Evolutionary conservation across 2,329 filamentous ascomycete genomes (phyloP), one percentile per base, ranked within the genome.

Genomic region (Colletotrichum paranaense): DNA sequence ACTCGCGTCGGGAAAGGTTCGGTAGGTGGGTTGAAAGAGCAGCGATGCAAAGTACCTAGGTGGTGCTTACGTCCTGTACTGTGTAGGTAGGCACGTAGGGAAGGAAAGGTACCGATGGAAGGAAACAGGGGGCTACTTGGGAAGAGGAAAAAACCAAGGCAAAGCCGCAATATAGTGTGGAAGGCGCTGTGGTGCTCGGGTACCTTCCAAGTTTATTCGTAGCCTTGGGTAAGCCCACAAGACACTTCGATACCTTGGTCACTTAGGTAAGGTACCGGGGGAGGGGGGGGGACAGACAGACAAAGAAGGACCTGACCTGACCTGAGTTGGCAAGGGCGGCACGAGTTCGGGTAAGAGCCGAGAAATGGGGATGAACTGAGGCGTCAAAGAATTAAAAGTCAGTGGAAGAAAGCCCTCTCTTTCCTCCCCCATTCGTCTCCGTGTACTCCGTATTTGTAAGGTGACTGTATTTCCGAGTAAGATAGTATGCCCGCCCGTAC

Each of bases 321-420:
- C 38, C 38, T 42, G 38, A 42, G n/a, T 55, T 22, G 26, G 53
- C 38, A 28, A 38, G 49, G 35, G 49, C 68, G 64, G 68, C 57
- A 49, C 38, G 30, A 42, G 57, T 68, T 72, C 69, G 69, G 69
- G 30, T 68, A 68, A 63, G 64, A 72, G 58, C 64, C 64, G 58
- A 68, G 59, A 55, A n/a, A 26, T 24, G 22, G 52, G 52, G 52
- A 55, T 22, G 52, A 55, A n/a, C 22, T 53, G 49, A 24, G 38
- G 38, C 42, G 42, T 49, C 42, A 49, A 49, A 49, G 42, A 22
- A 8, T 19, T 19, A 8, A 19, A 19, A 42, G 38, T 7, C 14
- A 19, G 16, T 8, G 5, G 14, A 49, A 49, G 19, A 49, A 49
- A 49, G 42, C 42, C 42, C 42, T 49, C 42, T 49, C 19, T 49